These are phyloP conservation scores for Leccinum incarnatum DNA, from an alignment of 768 basidiomycete genomes.

Conservation along the genomic window DNA sequence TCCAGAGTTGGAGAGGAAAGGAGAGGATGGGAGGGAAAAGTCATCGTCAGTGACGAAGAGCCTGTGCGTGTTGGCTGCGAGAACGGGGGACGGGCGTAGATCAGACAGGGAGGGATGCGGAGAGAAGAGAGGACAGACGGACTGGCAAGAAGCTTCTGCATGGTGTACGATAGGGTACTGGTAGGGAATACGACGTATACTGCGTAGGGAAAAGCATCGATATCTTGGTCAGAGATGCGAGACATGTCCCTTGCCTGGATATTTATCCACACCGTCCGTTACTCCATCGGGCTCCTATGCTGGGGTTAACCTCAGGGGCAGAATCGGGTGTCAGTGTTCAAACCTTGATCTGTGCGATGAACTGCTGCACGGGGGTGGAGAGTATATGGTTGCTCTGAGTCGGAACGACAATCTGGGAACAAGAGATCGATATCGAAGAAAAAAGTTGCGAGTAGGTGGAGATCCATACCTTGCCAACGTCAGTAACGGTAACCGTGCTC, in stretches of 20 bases:
- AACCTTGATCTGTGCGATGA: constrained; percentile 73
- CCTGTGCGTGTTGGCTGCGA: constrained; percentile 73
- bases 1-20: constrained; percentile 37
- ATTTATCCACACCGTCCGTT: constrained; percentile 75
- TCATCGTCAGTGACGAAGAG: constrained; percentile 71
- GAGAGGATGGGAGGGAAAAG: constrained; percentile 46
- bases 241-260: constrained; percentile 52
- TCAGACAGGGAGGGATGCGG: constrained; percentile 2
- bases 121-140: constrained; percentile 26
- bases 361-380: constrained; percentile 62
- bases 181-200: constrained; percentile 74
- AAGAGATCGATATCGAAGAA: background rate
- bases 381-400: constrained; percentile 79
- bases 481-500: constrained; percentile 80
- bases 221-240: background rate
- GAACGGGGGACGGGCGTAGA: background rate
- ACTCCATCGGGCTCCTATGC: constrained; percentile 66
- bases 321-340: constrained; percentile 3
- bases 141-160: constrained; percentile 84
- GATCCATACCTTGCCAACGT: constrained; percentile 63
- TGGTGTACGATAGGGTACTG: constrained; percentile 63
- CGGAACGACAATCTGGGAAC: constrained; percentile 68
- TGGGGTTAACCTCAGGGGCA: constrained; percentile 2
- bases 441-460: background rate
- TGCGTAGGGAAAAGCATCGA: constrained; percentile 23